Conservation (phyloP, 352 stramenopile genomes). For the Pythium vanterpoolii region DNA sequence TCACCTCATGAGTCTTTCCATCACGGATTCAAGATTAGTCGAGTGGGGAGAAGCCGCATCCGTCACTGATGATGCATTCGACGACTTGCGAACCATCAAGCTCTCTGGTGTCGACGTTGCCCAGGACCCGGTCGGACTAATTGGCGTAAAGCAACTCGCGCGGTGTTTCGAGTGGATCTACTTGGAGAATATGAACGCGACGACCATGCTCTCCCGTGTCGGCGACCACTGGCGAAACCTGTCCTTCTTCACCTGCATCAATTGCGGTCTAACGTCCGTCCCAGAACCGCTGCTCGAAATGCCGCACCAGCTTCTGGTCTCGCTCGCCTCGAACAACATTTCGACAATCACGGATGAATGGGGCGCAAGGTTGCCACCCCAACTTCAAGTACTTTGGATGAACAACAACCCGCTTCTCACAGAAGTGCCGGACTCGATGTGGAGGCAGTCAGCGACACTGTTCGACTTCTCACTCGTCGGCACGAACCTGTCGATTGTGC, state of each 20-base stretch:
- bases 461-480: not conserved
- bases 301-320: not conserved
- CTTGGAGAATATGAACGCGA: not conserved
- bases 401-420: not conserved
- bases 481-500: conserved; percentile 14
- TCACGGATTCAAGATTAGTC: not conserved
- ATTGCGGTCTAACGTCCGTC: not conserved
- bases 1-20: not conserved
- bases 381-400: conserved; percentile 7
- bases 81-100: not conserved
- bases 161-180: conserved; percentile 14
- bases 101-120: not conserved
- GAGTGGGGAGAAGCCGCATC: not conserved
- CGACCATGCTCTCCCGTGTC: not conserved
- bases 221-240: conserved; percentile 2
- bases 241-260: not conserved
- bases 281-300: not conserved
- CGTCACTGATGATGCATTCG: not conserved
- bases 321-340: conserved; percentile 1
- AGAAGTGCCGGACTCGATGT: not conserved
- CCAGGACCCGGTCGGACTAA: not conserved
- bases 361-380: not conserved
- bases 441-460: not conserved
- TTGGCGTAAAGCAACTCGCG: not conserved
- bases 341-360: conserved; percentile 1